phyloP scores from a whole-genome alignment of 345 rosid genomes.

The Eucalyptus sp. region DNA sequence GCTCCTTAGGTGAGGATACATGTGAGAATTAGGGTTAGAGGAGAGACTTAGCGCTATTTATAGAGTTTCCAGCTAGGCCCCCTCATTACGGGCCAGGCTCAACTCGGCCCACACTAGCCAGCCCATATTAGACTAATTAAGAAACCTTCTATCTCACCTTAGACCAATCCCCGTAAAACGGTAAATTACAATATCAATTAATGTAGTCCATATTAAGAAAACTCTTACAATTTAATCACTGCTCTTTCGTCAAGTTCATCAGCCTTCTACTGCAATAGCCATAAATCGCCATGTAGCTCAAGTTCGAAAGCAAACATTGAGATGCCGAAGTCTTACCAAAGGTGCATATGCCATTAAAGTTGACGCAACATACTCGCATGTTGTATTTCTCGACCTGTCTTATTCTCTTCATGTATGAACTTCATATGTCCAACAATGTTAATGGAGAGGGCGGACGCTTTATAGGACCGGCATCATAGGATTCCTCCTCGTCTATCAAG shows the following conservation, averaged over 20 bases:
- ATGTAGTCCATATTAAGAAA: too few relatives aligned
- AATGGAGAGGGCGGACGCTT: constrained; percentile 50
- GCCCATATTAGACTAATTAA: too few relatives aligned
- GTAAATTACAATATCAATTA: too few relatives aligned
- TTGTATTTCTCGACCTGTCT: not conserved
- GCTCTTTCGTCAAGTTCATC: constrained; percentile 43
- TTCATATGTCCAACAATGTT: constrained; percentile 54
- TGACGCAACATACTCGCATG: not conserved
- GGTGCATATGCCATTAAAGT: constrained; percentile 25
- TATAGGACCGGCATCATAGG: constrained; percentile 64
- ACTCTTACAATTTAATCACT: too few relatives aligned
- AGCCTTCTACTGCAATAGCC: constrained; percentile 46
- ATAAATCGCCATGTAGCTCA: constrained; percentile 61
- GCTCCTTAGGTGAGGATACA: too few relatives aligned
- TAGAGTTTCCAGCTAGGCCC: too few relatives aligned
- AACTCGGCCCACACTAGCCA: too few relatives aligned
- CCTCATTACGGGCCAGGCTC: too few relatives aligned
- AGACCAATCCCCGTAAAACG: too few relatives aligned
- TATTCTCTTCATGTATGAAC: constrained; percentile 7
- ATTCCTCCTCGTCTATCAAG: constrained; percentile 62
- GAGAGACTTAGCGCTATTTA: too few relatives aligned
- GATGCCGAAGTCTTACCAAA: constrained; percentile 83
- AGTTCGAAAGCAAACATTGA: constrained; percentile 68
- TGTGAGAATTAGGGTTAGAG: too few relatives aligned
- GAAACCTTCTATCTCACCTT: too few relatives aligned